Evolutionary conservation across 192 early-diverging fungal genomes (phyloP).

Genomic region (Helicostylum pulchrum): DNA sequence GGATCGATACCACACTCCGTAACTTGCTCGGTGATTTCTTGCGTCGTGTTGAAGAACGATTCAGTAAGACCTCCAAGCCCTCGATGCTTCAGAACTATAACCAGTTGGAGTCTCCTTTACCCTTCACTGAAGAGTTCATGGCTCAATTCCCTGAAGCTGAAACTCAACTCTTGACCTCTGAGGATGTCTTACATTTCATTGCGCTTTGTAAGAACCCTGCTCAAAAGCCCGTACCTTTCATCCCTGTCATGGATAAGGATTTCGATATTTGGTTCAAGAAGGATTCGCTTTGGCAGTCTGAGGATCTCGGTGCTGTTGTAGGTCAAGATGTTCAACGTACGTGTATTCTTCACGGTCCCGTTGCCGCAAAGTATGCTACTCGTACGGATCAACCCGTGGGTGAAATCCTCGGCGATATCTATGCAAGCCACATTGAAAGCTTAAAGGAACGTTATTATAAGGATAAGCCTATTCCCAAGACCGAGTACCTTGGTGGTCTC

Average conservation of each 20-base stretch:
- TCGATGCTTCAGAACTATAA: conserved; percentile 65
- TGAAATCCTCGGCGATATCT: conserved; percentile 83
- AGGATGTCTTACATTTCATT: conserved; percentile 83
- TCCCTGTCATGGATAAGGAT: conserved; percentile 81
- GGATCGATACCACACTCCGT: conserved; percentile 74
- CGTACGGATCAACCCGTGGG: conserved; percentile 81
- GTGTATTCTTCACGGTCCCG: conserved; percentile 86
- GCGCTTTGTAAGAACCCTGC: conserved; percentile 69
- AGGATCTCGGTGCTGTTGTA: conserved; percentile 79
- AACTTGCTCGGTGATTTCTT: conserved; percentile 78
- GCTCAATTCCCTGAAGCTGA: conserved; percentile 65
- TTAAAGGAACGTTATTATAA: conserved; percentile 73
- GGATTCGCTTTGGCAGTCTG: conserved; percentile 87
- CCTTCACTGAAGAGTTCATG: conserved; percentile 67
- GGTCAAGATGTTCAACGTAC: conserved; percentile 82
- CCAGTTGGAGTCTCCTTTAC: conserved; percentile 59
- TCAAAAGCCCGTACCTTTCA: conserved; percentile 88
- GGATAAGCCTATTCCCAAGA: conserved; percentile 65
- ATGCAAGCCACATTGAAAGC: conserved; percentile 71
- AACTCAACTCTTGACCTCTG: conserved; percentile 74
- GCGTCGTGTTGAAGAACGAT: conserved; percentile 85
- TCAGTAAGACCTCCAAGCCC: conserved; percentile 51
- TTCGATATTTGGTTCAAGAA: conserved; percentile 91
- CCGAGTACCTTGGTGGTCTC: conserved; percentile 73
- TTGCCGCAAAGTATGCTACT: conserved; percentile 72